These are phyloP conservation scores for Melastoma candidum DNA, from an alignment of 441 rosid species.

Conservation along the genomic window DNA sequence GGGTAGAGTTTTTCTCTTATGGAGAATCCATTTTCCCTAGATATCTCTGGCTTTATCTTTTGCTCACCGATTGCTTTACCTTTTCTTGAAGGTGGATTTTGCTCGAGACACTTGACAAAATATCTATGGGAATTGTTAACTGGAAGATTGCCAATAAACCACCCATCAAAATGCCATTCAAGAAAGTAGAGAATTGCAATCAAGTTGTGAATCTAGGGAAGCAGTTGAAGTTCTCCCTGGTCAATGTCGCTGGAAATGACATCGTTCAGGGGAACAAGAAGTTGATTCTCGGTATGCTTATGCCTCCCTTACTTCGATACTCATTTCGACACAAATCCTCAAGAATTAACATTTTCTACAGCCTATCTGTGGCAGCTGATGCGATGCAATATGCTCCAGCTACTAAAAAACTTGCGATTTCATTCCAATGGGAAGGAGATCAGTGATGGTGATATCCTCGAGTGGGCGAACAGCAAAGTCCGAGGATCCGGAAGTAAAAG, in stretches of 20 bases:
- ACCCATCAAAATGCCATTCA: constrained; percentile 69
- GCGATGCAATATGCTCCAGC: constrained; percentile 74
- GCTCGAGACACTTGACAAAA: constrained; percentile 64
- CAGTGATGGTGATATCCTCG: constrained; percentile 52
- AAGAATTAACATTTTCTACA: constrained; percentile 15
- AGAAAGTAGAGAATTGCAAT: constrained; percentile 72
- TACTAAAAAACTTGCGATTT: constrained; percentile 55
- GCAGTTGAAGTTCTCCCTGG: constrained; percentile 66
- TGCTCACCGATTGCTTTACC: constrained; percentile 2
- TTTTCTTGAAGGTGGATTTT: constrained; percentile 47
- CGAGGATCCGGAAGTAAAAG: constrained; percentile 42
- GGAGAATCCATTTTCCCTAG: no score
- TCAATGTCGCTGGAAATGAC: constrained; percentile 72
- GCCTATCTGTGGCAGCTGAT: constrained; percentile 76
- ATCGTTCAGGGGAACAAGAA: constrained; percentile 74
- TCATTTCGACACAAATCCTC: constrained; percentile 1
- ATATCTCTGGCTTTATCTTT: not conserved
- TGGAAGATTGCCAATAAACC: constrained; percentile 72
- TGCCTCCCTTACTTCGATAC: not conserved
- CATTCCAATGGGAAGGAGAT: constrained; percentile 63
- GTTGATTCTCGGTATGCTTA: constrained; percentile 46
- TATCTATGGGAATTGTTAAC: constrained; percentile 61
- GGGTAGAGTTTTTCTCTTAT: constrained; percentile 6
- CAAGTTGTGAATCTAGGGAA: constrained; percentile 72
- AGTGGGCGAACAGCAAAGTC: constrained; percentile 66